Evolutionary conservation across 495 filamentous ascomycete species (phyloP).

Genomic region (Evernia prunastri): DNA sequence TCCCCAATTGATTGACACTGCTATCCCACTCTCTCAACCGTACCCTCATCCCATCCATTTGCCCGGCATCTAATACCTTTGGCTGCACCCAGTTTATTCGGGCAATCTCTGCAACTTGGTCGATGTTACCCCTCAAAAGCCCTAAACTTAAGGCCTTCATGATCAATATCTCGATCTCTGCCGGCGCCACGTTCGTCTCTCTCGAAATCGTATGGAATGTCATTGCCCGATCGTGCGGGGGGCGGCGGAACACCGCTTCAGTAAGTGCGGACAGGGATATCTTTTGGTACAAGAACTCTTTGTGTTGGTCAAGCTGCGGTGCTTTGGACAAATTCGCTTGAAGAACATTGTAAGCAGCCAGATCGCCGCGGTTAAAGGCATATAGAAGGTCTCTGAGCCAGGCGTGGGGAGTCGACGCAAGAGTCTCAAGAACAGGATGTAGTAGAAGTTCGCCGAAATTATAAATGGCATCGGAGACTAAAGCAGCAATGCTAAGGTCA

Average conservation of each 20-base stretch:
- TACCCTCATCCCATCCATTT: slow-evolving; percentile 90
- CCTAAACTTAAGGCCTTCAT: slow-evolving; percentile 97
- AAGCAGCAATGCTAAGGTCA: slow-evolving; percentile 84
- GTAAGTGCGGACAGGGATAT: slow-evolving; percentile 93
- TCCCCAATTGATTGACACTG: slow-evolving; percentile 87
- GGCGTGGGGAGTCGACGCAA: slow-evolving; percentile 55
- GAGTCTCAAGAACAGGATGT: slow-evolving; percentile 87
- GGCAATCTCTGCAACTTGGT: slow-evolving; percentile 90
- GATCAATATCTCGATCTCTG: slow-evolving; percentile 94
- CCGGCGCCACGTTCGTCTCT: slow-evolving; percentile 84
- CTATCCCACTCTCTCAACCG: slow-evolving; percentile 88
- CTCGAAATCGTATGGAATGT: slow-evolving; percentile 77
- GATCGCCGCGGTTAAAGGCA: slow-evolving; percentile 94
- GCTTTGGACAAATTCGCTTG: slow-evolving; percentile 70
- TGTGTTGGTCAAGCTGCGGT: slow-evolving; percentile 69
- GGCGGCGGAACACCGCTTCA: slow-evolving; percentile 91
- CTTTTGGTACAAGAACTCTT: slow-evolving; percentile 86
- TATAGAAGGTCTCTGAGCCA: slow-evolving; percentile 95
- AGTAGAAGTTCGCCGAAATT: slow-evolving; percentile 98
- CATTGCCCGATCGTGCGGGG: slow-evolving; percentile 92
- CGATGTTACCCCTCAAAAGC: slow-evolving; percentile 83
- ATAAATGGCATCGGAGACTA: slow-evolving; percentile 92
- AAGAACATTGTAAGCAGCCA: slow-evolving; percentile 76
- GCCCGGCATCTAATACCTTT: slow-evolving; percentile 88
- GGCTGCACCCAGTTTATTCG: slow-evolving; percentile 99